Base-by-base conservation (phyloP, 2,329 filamentous ascomycete genomes). In the Fusarium sp. region DNA sequence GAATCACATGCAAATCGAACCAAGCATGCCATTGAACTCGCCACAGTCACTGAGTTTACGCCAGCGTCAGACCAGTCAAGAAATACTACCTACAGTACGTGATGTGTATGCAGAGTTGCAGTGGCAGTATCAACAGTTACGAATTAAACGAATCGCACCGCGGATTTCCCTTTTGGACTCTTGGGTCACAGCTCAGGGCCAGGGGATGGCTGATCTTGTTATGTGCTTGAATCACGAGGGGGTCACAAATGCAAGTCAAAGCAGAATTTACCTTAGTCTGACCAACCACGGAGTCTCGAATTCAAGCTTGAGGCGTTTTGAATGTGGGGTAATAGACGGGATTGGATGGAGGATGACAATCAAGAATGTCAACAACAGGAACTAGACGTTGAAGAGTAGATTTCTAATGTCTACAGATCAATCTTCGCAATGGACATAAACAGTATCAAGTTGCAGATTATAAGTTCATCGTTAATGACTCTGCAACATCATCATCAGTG, bases 1-100 rank as follows among this genome's bases (percentile, higher is more conserved):
- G 61, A 63, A 76, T 77, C 75, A 77, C 73, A 77, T 77, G 75
- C 64, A 46, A 77, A 76, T 71, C 50, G 50, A 28, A 56, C 12
- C 18, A 60, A 28, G 33, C 44, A 67, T 72, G 60, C 53, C 56
- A 62, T 40, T 28, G 37, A 40, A 60, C 50, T 67, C 60, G 68
- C 57, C 56, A 64, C 61, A 74, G 40, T 44, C 44, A 58, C 33
- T 52, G 11, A 69, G 57, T 63, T 47, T 23, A 38, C 54, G 42
- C 37, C 38, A 47, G 42, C 19, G 46, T 40, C 25, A 49, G 59
- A 33, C 43, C 30, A n/a, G 52, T 64, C 58, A 53, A 47, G 53
- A 42, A 56, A 7, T 21, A 19, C 50, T 11, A 18, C 19, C 50
- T 54, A 13, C 23, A 33, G 47, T 32, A 35, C 49, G 21, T 35